phyloP scores from a whole-genome alignment of 148 eudicot species.

The Nyssa sinensis region DNA sequence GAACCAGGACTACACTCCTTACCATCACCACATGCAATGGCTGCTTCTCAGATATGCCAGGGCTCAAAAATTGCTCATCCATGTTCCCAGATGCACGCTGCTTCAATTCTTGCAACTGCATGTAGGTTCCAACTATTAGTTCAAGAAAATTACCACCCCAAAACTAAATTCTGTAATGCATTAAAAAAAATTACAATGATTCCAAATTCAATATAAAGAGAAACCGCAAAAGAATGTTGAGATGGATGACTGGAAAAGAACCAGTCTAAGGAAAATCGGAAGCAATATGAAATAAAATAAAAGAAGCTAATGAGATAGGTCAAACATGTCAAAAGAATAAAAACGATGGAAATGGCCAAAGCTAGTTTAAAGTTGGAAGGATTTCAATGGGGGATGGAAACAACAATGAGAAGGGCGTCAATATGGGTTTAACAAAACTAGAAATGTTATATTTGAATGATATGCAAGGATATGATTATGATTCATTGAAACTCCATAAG shows the following conservation, averaged over 20 bases:
- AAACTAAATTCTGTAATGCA: not conserved
- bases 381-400: not conserved
- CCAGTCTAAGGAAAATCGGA: not conserved
- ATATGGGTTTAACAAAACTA: no score
- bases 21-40: conserved; percentile 99
- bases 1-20: conserved; percentile 22
- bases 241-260: not conserved
- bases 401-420: not conserved
- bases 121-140: conserved; percentile 13
- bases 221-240: not conserved
- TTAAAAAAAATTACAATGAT: not conserved
- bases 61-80: conserved; percentile 65
- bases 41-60: conserved; percentile 94
- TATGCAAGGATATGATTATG: not conserved
- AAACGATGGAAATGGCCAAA: not conserved
- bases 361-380: not conserved
- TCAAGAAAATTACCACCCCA: not conserved
- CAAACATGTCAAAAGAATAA: not conserved
- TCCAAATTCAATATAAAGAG: no score
- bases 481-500: not conserved
- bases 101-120: conserved; percentile 88
- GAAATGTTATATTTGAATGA: not conserved
- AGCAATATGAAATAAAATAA: not conserved
- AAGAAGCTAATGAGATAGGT: not conserved
- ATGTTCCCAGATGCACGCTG: conserved; percentile 78